Conservation (phyloP, 768 basidiomycete species). For the Russula lepida region DNA sequence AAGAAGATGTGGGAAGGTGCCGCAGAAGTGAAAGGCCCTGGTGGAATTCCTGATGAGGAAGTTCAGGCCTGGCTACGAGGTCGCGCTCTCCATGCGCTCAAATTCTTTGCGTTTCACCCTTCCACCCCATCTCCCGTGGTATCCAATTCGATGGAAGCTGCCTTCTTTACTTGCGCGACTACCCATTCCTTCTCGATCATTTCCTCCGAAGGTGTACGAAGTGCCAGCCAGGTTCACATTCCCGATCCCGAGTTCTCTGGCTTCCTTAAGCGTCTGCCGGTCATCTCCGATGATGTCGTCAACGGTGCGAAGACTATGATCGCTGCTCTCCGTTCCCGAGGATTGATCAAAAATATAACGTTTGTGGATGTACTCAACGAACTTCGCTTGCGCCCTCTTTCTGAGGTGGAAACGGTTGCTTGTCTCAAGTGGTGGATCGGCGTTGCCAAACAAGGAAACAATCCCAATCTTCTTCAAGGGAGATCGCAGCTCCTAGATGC, state of each 20-base stretch:
- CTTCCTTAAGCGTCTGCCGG: slow-evolving; percentile 74
- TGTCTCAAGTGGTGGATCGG: slow-evolving; percentile 83
- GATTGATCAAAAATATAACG: slow-evolving; percentile 62
- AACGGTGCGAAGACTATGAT: slow-evolving; percentile 53
- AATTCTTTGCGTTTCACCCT: slow-evolving; percentile 81
- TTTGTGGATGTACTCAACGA: slow-evolving; percentile 81
- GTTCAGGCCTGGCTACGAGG: slow-evolving; percentile 43
- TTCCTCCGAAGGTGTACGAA: slow-evolving; percentile 64
- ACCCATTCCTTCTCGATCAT: slow-evolving; percentile 56
- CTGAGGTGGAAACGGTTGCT: slow-evolving; percentile 64
- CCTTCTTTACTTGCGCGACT: slow-evolving; percentile 65
- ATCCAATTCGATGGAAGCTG: slow-evolving; percentile 56
- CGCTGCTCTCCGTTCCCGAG: slow-evolving; percentile 47
- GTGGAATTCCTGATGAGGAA: slow-evolving; percentile 30
- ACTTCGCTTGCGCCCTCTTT: slow-evolving; percentile 60
- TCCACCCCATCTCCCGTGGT: slow-evolving; percentile 86
- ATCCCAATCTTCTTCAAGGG: slow-evolving; percentile 31
- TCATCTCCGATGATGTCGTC: slow-evolving; percentile 55
- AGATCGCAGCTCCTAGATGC: slow-evolving; percentile 62
- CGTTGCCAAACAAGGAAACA: slow-evolving; percentile 33
- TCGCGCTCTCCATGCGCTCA: slow-evolving; percentile 69
- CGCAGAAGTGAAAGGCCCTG: slow-evolving; percentile 26
- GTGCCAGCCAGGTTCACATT: slow-evolving; percentile 58
- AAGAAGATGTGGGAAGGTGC: slow-evolving; percentile 50
- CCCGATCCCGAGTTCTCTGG: slow-evolving; percentile 60